Conservation (phyloP, 306 rosid species). For the Biancaea sappan region DNA sequence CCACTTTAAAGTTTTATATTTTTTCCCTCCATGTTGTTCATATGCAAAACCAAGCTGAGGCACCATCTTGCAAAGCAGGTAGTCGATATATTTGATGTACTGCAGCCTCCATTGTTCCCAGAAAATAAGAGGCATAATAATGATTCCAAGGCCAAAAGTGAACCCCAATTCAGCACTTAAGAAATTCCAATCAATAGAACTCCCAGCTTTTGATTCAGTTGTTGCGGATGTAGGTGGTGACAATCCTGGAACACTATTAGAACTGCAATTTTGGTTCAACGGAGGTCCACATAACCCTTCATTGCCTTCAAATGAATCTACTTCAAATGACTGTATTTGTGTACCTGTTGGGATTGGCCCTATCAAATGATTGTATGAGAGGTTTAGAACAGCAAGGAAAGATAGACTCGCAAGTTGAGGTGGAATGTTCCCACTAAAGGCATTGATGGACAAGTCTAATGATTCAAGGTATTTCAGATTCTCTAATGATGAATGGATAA, state of each 20-base stretch:
- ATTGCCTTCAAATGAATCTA: not conserved
- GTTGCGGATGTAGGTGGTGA: not conserved
- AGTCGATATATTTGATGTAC: not conserved
- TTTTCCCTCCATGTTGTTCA: not conserved
- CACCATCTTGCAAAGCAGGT: not conserved
- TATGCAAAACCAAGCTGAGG: not conserved
- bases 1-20: not conserved
- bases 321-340: not conserved
- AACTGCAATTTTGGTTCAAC: not conserved
- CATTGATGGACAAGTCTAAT: not conserved
- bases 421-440: not conserved
- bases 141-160: not conserved
- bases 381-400: not conserved
- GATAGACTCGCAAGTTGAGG: not conserved
- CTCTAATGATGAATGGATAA: not conserved
- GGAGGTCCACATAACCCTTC: constrained; percentile 41
- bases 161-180: not conserved
- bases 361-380: not conserved
- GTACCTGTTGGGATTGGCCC: not conserved
- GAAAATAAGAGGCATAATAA: not conserved
- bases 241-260: not conserved
- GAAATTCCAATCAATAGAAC: not conserved
- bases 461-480: not conserved
- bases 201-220: too few species aligned
- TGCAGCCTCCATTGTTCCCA: not conserved